Percentiles rank a stretch among this genome's conserved stretches.
Evolutionary conservation across 148 eudicot species (phyloP).

Genomic region (Rhododendron williamsianum): DNA sequence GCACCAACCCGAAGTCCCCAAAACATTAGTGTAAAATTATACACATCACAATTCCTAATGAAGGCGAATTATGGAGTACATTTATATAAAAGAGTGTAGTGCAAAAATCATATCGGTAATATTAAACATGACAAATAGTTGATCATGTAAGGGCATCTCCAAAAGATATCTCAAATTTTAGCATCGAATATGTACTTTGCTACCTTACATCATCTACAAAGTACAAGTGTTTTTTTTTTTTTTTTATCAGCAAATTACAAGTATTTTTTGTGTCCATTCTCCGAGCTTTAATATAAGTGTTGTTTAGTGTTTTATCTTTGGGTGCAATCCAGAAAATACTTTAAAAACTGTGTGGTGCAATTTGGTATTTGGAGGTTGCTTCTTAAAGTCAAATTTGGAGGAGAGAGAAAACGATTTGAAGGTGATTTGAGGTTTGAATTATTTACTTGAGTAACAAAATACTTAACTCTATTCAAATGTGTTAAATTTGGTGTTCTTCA

Average conservation of each 20-base stretch:
- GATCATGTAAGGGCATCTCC: not conserved
- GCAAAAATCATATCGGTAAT: not conserved
- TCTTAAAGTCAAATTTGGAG: not conserved
- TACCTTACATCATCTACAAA: not conserved
- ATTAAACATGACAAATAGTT: not conserved
- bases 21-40: too few relatives aligned
- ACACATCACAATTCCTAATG: too few relatives aligned
- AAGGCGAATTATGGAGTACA: not conserved
- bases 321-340: not conserved
- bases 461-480: not conserved
- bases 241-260: not conserved
- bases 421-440: not conserved
- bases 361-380: not conserved
- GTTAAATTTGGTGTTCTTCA: too few relatives aligned
- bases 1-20: too few relatives aligned
- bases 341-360: not conserved
- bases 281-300: not conserved
- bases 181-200: not conserved
- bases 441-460: not conserved
- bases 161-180: not conserved
- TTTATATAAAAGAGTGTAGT: not conserved
- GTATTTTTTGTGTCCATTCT: not conserved
- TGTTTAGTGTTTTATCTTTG: not conserved
- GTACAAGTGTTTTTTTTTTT: not conserved
- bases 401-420: not conserved